These are phyloP conservation scores for Coniella lustricola DNA, from an alignment of 2,329 filamentous ascomycete genomes.

Conservation along the genomic window DNA sequence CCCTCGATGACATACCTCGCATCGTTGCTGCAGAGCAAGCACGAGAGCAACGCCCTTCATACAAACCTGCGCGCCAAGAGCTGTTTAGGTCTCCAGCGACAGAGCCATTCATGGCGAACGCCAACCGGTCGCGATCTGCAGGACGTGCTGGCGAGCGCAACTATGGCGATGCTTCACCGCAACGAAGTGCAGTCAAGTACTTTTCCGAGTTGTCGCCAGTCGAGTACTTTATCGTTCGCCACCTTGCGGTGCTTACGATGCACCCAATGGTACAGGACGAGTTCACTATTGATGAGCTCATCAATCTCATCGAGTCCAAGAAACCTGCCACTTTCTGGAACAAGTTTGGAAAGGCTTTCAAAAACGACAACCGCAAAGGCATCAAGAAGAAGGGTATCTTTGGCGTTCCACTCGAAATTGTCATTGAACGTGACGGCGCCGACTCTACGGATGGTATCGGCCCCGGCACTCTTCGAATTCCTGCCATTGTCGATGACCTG, in stretches of 20 bases:
- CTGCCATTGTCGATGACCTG: constrained; percentile 90
- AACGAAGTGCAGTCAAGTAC: constrained; percentile 64
- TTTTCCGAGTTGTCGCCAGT: constrained; percentile 93
- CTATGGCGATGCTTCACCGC: constrained; percentile 44
- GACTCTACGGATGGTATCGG: constrained; percentile 98
- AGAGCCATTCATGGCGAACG: constrained; percentile 62
- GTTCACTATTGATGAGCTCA: constrained; percentile 88
- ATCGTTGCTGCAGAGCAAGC: constrained; percentile 95
- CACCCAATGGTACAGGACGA: constrained; percentile 83
- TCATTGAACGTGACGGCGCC: constrained; percentile 88
- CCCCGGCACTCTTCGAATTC: constrained; percentile 81
- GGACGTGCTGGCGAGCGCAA: constrained; percentile 46
- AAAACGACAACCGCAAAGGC: constrained; percentile 69
- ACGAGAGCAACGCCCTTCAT: constrained; percentile 71
- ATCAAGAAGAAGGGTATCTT: constrained; percentile 93
- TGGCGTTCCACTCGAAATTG: constrained; percentile 77
- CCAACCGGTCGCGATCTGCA: constrained; percentile 55
- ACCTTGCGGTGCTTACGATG: constrained; percentile 91
- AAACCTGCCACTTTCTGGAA: constrained; percentile 93
- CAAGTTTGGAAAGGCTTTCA: constrained; percentile 94
- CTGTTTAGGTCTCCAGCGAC: constrained; percentile 49
- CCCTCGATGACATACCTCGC: constrained; percentile 89
- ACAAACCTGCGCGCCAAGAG: constrained; percentile 66
- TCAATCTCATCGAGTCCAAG: constrained; percentile 86
- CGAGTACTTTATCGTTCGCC: constrained; percentile 95